phyloP scores from a whole-genome alignment of 805 yeast genomes.

The Hemisphaericaspora nanyangensis region DNA sequence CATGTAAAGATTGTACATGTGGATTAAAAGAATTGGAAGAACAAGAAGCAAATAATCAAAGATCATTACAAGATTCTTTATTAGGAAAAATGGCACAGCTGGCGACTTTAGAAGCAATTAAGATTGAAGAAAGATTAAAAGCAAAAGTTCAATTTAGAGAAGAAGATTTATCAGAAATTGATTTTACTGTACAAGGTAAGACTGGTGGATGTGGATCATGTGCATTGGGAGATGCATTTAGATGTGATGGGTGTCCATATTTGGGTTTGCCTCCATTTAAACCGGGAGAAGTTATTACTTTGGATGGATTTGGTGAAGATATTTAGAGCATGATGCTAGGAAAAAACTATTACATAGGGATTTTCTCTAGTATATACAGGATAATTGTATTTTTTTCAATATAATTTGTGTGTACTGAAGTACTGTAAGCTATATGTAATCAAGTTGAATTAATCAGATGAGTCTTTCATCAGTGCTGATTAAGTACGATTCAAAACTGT shows the following conservation, averaged over 20 bases:
- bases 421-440: too few relatives aligned
- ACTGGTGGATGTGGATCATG: constrained; percentile 98
- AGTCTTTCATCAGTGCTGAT: too few relatives aligned
- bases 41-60: constrained; percentile 45
- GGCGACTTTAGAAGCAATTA: constrained; percentile 52
- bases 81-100: constrained; percentile 46
- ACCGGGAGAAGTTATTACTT: constrained; percentile 87
- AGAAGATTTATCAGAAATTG: constrained; percentile 83
- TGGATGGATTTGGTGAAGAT: constrained; percentile 76
- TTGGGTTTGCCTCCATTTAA: constrained; percentile 96
- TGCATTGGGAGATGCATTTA: constrained; percentile 94
- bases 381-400: too few relatives aligned
- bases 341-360: too few relatives aligned
- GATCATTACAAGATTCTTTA: constrained; percentile 41
- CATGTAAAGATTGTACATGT: constrained; percentile 98
- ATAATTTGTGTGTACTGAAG: too few relatives aligned
- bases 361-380: too few relatives aligned
- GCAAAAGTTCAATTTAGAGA: constrained; percentile 51
- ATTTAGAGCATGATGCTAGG: too few relatives aligned
- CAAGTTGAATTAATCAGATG: too few relatives aligned
- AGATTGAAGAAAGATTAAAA: constrained; percentile 48
- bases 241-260: constrained; percentile 98
- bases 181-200: constrained; percentile 94
- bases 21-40: constrained; percentile 90
- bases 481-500: too few relatives aligned